Evolutionary conservation across 441 rosid species (phyloP).

Genomic region (Euphorbia celastroides): DNA sequence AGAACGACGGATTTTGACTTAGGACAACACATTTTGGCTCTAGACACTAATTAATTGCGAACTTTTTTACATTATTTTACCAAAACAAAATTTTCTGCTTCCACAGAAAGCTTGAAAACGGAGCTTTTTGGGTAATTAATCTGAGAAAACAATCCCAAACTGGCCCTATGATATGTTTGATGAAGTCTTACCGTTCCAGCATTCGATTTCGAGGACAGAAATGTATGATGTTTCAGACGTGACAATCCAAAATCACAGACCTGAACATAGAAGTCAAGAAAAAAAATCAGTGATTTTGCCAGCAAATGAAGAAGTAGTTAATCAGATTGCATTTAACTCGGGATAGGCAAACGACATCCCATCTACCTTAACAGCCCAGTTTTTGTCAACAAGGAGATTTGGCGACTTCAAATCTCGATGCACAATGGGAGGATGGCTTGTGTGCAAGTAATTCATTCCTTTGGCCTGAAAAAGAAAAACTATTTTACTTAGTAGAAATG

Average conservation of each 20-base stretch:
- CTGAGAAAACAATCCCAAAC: no score
- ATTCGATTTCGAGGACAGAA: slow-evolving; percentile 91
- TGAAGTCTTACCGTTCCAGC: slow-evolving; percentile 81
- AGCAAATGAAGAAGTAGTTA: slow-evolving; percentile 13
- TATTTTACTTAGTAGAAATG: slow-evolving; percentile 16
- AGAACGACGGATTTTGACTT: no score
- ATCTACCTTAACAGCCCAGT: slow-evolving; percentile 91
- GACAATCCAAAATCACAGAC: slow-evolving; percentile 98
- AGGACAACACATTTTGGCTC: no score
- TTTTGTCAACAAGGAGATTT: slow-evolving; percentile 95
- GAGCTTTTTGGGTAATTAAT: no score
- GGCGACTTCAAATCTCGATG: slow-evolving; percentile 98
- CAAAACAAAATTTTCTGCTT: no score
- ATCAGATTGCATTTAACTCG: no score
- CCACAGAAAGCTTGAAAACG: no score
- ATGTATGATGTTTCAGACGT: slow-evolving; percentile 88
- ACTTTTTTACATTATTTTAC: no score
- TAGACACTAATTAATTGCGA: no score
- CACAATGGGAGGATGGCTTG: slow-evolving; percentile 91
- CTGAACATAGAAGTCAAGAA: slow-evolving; percentile 22
- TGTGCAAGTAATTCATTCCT: slow-evolving; percentile 98
- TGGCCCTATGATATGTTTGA: background rate
- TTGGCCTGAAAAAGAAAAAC: slow-evolving; percentile 57
- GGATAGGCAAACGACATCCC: no score
- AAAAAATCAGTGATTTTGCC: background rate